phyloP scores from a whole-genome alignment of 148 eudicot species.

The Cornus suecica region DNA sequence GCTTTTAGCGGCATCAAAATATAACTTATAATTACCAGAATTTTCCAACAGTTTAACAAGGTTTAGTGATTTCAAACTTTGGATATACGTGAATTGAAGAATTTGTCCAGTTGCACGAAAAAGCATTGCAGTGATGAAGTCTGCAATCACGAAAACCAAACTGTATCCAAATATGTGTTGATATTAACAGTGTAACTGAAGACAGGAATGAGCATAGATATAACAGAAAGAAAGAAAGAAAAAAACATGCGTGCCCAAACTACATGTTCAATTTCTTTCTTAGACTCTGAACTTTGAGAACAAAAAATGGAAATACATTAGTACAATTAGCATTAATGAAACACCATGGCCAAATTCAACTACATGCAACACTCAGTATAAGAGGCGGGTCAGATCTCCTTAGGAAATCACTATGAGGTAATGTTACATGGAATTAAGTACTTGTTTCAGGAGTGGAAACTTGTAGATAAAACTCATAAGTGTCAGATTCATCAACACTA shows the following conservation, averaged over 20 bases:
- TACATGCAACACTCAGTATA: too few species aligned
- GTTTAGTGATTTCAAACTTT: constrained; percentile 55
- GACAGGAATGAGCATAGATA: not conserved
- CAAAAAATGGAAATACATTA: not conserved
- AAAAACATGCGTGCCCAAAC: not conserved
- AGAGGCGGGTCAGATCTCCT: too few species aligned
- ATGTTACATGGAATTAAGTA: too few species aligned
- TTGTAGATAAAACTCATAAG: too few species aligned
- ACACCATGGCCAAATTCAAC: too few species aligned
- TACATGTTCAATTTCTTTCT: not conserved
- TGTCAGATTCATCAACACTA: too few species aligned
- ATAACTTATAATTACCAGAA: constrained; percentile 38
- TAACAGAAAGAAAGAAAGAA: not conserved
- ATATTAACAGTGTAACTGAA: constrained; percentile 23
- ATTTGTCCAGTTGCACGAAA: constrained; percentile 69
- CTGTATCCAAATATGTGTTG: constrained; percentile 73
- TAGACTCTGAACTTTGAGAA: not conserved
- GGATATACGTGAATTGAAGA: constrained; percentile 55
- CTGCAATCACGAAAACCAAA: constrained; percentile 95
- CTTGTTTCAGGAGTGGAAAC: too few species aligned
- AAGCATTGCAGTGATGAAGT: constrained; percentile 75
- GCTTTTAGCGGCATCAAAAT: not conserved
- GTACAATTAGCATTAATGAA: too few species aligned
- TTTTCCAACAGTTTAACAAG: constrained; percentile 36
- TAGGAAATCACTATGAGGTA: too few species aligned